Percentiles rank a stretch among this genome's conserved stretches.
These are phyloP conservation scores for Phytophthora hybrid DNA, from an alignment of 352 stramenopile genomes.

Conservation along the genomic window DNA sequence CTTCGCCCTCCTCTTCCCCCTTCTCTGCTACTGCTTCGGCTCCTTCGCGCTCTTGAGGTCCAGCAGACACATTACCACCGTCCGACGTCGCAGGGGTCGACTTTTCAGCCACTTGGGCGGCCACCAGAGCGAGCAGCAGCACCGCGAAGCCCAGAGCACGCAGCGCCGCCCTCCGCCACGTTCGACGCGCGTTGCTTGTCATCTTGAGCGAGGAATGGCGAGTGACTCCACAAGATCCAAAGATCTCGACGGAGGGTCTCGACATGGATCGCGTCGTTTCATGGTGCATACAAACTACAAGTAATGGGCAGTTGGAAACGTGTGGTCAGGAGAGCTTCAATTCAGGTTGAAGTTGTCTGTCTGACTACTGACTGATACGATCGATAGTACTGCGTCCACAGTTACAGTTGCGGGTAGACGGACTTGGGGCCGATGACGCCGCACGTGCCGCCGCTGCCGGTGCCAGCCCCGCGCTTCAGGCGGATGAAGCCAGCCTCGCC, in stretches of 20 bases:
- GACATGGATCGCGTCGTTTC: slow-evolving; percentile 29
- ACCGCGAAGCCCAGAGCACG: slow-evolving; percentile 18
- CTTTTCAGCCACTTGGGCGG: slow-evolving; percentile 37
- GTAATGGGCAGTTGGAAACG: slow-evolving; percentile 28
- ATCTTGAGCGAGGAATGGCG: slow-evolving; percentile 16
- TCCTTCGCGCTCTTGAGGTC: not conserved
- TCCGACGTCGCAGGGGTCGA: slow-evolving; percentile 1
- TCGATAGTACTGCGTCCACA: not conserved
- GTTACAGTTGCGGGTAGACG: slow-evolving; percentile 65
- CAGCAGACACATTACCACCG: not conserved
- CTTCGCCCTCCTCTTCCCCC: slow-evolving; percentile 16
- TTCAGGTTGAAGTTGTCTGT: slow-evolving; percentile 29
- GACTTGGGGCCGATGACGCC: slow-evolving; percentile 65
- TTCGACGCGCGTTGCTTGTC: slow-evolving; percentile 9
- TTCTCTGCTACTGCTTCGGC: slow-evolving; percentile 12
- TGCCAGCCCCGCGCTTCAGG: slow-evolving; percentile 84
- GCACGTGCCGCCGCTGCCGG: slow-evolving; percentile 49
- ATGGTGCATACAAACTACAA: slow-evolving; percentile 35
- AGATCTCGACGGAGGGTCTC: slow-evolving; percentile 1
- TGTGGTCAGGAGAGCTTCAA: slow-evolving; percentile 27
- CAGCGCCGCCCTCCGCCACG: slow-evolving; percentile 14
- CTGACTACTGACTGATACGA: no score
- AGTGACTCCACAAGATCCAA: slow-evolving; percentile 19
- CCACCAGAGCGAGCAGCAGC: slow-evolving; percentile 31
- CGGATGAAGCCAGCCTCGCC: slow-evolving; percentile 95